Conservation (phyloP, 1,284 basidiomycete species). For the Moniliella sp. region DNA sequence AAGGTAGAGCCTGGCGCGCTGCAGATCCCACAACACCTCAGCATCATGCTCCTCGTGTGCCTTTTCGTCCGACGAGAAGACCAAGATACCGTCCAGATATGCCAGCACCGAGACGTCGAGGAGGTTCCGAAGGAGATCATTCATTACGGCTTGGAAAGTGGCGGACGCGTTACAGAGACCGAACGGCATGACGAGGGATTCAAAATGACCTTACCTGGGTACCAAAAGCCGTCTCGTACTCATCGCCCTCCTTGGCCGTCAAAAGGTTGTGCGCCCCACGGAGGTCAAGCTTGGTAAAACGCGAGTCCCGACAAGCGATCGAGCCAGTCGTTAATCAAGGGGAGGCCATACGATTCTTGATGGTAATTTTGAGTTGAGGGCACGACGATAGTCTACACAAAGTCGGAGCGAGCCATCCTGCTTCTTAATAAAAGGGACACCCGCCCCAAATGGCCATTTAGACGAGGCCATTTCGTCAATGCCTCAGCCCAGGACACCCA, state of each 20-base stretch:
- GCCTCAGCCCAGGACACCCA: too few species aligned
- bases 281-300: constrained; percentile 27
- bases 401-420: too few species aligned
- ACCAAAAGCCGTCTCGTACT: constrained; percentile 9
- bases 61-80: too few species aligned
- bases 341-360: constrained; percentile 37
- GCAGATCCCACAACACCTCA: too few species aligned
- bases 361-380: too few species aligned
- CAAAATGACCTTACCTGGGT: constrained; percentile 3
- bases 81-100: background rate
- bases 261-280: constrained; percentile 9
- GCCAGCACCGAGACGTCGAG: background rate
- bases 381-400: too few species aligned
- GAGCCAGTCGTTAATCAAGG: constrained; percentile 38
- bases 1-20: too few species aligned
- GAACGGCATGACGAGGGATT: constrained; percentile 7
- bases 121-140: background rate
- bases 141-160: constrained; percentile 1
- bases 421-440: constrained; percentile 39
- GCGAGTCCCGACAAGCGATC: constrained; percentile 24
- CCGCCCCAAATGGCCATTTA: constrained; percentile 32
- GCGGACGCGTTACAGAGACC: constrained; percentile 3
- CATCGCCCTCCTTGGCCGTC: constrained; percentile 2
- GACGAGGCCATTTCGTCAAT: constrained; percentile 33
- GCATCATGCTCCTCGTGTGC: too few species aligned